Evolutionary conservation across 805 yeast species (phyloP).

Genomic region (Saturnispora diversa): DNA sequence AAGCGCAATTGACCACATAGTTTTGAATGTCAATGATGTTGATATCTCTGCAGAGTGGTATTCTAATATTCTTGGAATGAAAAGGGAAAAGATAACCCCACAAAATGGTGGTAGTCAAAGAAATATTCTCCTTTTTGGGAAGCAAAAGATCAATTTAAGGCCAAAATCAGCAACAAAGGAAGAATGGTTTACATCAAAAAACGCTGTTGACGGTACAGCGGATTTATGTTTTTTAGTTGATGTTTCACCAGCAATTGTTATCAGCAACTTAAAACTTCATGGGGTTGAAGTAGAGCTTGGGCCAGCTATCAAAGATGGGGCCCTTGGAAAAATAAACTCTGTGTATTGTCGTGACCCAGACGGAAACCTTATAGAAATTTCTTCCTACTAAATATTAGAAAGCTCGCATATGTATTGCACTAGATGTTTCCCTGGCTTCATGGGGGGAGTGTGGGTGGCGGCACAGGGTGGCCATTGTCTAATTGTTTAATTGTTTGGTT

Average conservation of each 20-base stretch:
- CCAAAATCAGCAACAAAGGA: neutral
- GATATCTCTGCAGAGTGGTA: neutral
- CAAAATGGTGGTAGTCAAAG: neutral
- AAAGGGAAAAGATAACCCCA: neutral
- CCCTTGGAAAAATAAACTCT: neutral
- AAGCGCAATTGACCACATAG: too few relatives aligned
- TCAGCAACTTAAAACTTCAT: neutral
- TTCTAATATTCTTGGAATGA: neutral
- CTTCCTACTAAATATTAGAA: too few relatives aligned
- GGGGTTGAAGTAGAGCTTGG: neutral
- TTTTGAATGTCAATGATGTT: neutral
- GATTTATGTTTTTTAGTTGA: neutral
- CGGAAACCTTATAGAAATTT: neutral
- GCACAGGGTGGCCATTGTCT: too few relatives aligned
- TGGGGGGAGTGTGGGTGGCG: too few relatives aligned
- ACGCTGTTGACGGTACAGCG: neutral
- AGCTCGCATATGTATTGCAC: too few relatives aligned
- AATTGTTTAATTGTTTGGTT: too few relatives aligned
- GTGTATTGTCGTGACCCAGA: neutral
- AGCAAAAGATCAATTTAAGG: conserved; percentile 1
- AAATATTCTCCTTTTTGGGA: neutral
- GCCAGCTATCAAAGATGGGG: neutral
- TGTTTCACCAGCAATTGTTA: neutral
- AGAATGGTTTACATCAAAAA: neutral
- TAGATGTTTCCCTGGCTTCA: too few relatives aligned